phyloP scores from a whole-genome alignment of 1,139 yeast species.

The Pichia terricola region DNA sequence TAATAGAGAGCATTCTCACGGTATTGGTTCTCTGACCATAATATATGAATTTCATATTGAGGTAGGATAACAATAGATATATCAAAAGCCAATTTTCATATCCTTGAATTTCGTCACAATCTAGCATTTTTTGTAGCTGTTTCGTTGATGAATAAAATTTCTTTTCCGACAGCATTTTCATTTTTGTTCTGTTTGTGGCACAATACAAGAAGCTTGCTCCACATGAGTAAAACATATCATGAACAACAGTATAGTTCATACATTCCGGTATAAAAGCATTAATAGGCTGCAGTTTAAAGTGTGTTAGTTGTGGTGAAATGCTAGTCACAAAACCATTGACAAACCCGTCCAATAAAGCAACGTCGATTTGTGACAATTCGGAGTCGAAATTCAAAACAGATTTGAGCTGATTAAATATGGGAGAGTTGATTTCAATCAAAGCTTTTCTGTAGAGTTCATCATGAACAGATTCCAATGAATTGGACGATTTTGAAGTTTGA shows the following conservation, averaged over 20 bases:
- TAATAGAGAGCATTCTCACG: constrained; percentile 14
- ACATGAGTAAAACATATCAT: constrained; percentile 29
- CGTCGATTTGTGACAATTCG: not conserved
- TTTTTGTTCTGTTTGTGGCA: constrained; percentile 1
- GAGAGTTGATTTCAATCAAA: constrained; percentile 4
- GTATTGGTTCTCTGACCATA: constrained; percentile 13
- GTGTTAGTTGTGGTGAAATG: constrained; percentile 35
- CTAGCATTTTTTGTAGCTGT: constrained; percentile 5
- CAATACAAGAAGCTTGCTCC: constrained; percentile 24
- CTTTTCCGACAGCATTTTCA: constrained; percentile 3
- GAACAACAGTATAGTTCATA: constrained; percentile 23
- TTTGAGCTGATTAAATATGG: not conserved
- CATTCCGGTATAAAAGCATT: constrained; percentile 28
- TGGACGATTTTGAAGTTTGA: too few species aligned
- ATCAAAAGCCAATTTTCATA: constrained; percentile 20
- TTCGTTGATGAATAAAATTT: constrained; percentile 8
- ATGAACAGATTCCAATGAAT: constrained; percentile 2
- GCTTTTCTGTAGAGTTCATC: constrained; percentile 17
- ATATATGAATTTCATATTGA: constrained; percentile 19
- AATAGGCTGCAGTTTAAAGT: constrained; percentile 31
- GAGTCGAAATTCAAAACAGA: not conserved
- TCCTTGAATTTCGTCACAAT: constrained; percentile 4
- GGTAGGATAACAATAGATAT: constrained; percentile 15
- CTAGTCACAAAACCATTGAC: constrained; percentile 30
- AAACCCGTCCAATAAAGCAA: constrained; percentile 24